Conservation (phyloP, 768 basidiomycete species). For the Hydnum rufescens region DNA sequence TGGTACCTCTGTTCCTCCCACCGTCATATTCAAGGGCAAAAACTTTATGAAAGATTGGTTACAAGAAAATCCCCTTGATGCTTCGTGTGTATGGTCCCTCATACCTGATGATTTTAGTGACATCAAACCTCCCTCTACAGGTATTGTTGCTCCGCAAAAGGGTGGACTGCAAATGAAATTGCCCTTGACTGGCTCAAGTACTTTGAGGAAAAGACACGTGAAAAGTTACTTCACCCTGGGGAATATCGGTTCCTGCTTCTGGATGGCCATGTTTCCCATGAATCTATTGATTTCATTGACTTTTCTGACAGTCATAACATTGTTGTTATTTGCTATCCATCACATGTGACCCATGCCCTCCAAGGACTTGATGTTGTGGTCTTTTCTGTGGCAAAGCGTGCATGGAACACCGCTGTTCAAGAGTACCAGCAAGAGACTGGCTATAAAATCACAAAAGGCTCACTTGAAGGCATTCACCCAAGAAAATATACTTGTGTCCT, state of each 20-base stretch:
- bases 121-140: background rate
- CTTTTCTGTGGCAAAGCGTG: conserved; percentile 16
- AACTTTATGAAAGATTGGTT: background rate
- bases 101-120: too few relatives aligned
- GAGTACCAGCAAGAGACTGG: background rate
- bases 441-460: background rate
- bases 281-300: too few relatives aligned
- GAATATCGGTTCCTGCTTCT: too few relatives aligned
- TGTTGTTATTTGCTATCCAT: conserved; percentile 26
- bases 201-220: conserved; percentile 23
- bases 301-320: conserved; percentile 22
- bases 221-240: conserved; percentile 23
- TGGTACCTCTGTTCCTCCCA: conserved; percentile 2
- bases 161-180: background rate
- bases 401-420: conserved; percentile 11
- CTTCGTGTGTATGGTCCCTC: conserved; percentile 1
- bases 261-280: too few relatives aligned
- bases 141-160: conserved; percentile 3
- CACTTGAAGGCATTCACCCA: too few relatives aligned
- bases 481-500: too few relatives aligned
- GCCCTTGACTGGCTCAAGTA: conserved; percentile 2
- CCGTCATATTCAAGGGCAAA: conserved; percentile 6
- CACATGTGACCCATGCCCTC: conserved; percentile 23
- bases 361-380: conserved; percentile 6
- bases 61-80: background rate